phyloP scores from a whole-genome alignment of 1,284 basidiomycete genomes.

The Ceratobasidium sp. region DNA sequence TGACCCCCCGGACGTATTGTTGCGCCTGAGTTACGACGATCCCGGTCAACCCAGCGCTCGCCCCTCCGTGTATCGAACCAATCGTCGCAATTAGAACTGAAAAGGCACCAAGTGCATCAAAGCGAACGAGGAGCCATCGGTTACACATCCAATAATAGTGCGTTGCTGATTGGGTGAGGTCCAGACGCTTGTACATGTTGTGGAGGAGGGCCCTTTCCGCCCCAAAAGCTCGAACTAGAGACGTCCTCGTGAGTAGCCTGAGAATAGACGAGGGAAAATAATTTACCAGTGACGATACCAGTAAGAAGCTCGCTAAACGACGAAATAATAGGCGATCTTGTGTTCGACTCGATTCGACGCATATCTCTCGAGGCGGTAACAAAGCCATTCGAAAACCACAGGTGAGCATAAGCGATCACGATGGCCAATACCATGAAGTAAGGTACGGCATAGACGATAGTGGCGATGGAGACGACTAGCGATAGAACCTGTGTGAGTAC shows the following conservation, averaged over 20 bases:
- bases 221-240: conserved; percentile 41
- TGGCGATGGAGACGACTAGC: background rate
- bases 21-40: conserved; percentile 22
- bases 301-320: conserved; percentile 39
- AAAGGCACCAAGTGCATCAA: conserved; percentile 77
- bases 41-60: conserved; percentile 17
- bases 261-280: background rate
- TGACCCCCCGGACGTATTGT: conserved; percentile 6
- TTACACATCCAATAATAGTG: conserved; percentile 47
- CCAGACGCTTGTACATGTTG: conserved; percentile 35
- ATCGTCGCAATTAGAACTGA: conserved; percentile 74
- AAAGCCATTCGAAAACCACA: conserved; percentile 30
- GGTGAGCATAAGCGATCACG: conserved; percentile 5
- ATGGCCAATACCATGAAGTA: conserved; percentile 24
- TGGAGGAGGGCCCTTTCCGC: conserved; percentile 22
- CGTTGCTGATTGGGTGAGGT: conserved; percentile 31
- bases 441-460: conserved; percentile 38
- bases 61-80: conserved; percentile 19
- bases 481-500: background rate
- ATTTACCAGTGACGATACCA: conserved; percentile 9
- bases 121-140: conserved; percentile 34
- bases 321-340: conserved; percentile 42
- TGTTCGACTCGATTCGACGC: conserved; percentile 43
- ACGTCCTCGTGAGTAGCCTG: conserved; percentile 26
- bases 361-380: conserved; percentile 32